Base-by-base conservation (phyloP, 805 yeast species). In the Wickerhamomyces queroliae region DNA sequence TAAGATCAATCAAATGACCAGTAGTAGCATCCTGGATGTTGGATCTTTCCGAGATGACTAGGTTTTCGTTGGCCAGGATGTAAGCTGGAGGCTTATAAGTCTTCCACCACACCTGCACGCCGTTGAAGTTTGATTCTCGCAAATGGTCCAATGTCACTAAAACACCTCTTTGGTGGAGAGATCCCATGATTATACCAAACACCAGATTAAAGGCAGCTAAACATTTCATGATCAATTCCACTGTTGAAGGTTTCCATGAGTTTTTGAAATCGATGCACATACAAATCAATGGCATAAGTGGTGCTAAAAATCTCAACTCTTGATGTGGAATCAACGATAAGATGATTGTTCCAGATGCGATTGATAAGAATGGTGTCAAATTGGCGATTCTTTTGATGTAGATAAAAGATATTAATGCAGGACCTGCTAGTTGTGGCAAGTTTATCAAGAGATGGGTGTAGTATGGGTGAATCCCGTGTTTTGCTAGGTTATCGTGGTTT, bases 1-100 rank as follows among this genome's bases (percentile, higher is more conserved):
- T 69, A 7, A 69, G 50, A 52, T 72, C 78, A 13, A 74, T 50
- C 7, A 74, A 55, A 31, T 54, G 55, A 36, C 59, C 9, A 7
- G 7, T 3, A 4, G 18, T 20, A 4, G 3, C 50, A 12, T 29
- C 27, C 2, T 33, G 26, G 0, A 29, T 30, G 4, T 48, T 42
- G 33, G 48, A 44, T 55, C 45, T 6, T 59, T 52, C 8, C 57
- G 49, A n/a, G 37, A 48, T 10, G 38, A 35, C 43, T 20, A 63
- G 37, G 12, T 50, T 43, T 0, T 40, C 5, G 33, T 55, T 54
- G 20, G 58, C 56, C 35, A 83, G 63, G 41, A 91, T 58, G 95
- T 96, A 93, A 5, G 87, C 74, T 3, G 99, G 98, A 1, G 98
- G 97, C 4, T 87, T 75, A 51, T 91, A 93, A 0, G 96, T 88